Conservation (phyloP, 352 stramenopile species). For the Phytophthora pini region DNA sequence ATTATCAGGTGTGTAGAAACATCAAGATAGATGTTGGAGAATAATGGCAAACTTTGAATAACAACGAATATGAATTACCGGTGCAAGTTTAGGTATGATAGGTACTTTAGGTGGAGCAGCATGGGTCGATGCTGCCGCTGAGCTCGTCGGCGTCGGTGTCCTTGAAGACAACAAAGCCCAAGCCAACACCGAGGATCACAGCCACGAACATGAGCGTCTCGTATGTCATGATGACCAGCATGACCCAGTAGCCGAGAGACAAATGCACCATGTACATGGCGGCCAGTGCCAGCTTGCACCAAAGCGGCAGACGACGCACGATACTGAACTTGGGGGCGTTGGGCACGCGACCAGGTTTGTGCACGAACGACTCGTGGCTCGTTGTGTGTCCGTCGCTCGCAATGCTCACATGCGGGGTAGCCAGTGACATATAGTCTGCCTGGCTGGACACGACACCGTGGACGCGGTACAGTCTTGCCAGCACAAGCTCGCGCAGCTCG, state of each 20-base stretch:
- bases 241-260: slow-evolving; percentile 81
- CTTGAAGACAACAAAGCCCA: slow-evolving; percentile 86
- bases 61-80: slow-evolving; percentile 5
- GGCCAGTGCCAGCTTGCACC: slow-evolving; percentile 70
- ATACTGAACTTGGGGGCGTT: slow-evolving; percentile 42
- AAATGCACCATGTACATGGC: slow-evolving; percentile 81
- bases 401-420: slow-evolving; percentile 40
- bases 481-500: slow-evolving; percentile 54
- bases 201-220: slow-evolving; percentile 84
- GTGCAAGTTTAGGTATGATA: not conserved
- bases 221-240: slow-evolving; percentile 90
- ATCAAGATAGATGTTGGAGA: not conserved
- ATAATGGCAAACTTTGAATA: not conserved
- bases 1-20: slow-evolving; percentile 10
- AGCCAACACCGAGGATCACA: slow-evolving; percentile 70
- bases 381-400: not conserved
- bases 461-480: slow-evolving; percentile 54
- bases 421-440: slow-evolving; percentile 60
- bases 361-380: slow-evolving; percentile 25
- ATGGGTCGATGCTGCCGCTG: slow-evolving; percentile 77
- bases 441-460: slow-evolving; percentile 67
- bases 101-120: slow-evolving; percentile 67
- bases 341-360: slow-evolving; percentile 35
- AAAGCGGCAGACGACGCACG: slow-evolving; percentile 55
- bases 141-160: slow-evolving; percentile 77